These are phyloP conservation scores for Claviceps cyperi DNA, from an alignment of 2,329 filamentous ascomycete genomes.

Conservation along the genomic window DNA sequence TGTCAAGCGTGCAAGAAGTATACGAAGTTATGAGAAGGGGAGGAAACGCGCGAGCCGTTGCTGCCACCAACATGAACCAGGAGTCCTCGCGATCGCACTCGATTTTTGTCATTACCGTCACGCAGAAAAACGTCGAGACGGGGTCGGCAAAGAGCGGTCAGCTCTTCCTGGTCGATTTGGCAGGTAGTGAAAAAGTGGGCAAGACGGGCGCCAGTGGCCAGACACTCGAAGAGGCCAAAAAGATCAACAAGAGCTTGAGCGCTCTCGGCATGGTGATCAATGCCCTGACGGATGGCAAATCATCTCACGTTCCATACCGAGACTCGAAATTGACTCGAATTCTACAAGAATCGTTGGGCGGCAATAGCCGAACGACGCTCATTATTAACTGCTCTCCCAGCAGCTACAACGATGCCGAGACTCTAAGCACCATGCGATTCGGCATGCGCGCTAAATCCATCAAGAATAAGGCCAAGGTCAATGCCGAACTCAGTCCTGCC, in stretches of 20 bases:
- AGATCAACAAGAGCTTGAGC: constrained; percentile 99
- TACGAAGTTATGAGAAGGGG: constrained; percentile 94
- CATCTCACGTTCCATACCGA: constrained; percentile 87
- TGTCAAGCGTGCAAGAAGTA: constrained; percentile 87
- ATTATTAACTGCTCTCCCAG: constrained; percentile 99
- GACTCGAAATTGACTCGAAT: constrained; percentile 97
- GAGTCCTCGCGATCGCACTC: constrained; percentile 97
- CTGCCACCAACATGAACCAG: constrained; percentile 97
- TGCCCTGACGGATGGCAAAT: constrained; percentile 90
- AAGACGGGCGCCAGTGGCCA: constrained; percentile 97
- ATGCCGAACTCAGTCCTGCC: constrained; percentile 87
- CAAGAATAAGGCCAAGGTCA: constrained; percentile 99
- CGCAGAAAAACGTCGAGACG: constrained; percentile 94
- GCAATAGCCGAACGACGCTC: constrained; percentile 94
- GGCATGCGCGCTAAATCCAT: constrained; percentile 95
- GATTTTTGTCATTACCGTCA: constrained; percentile 93
- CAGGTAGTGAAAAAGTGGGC: constrained; percentile 94
- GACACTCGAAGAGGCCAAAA: constrained; percentile 95
- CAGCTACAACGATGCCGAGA: constrained; percentile 95
- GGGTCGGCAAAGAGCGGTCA: constrained; percentile 93
- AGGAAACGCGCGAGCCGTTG: constrained; percentile 77
- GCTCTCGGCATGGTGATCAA: constrained; percentile 99
- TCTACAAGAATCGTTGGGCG: constrained; percentile 89
- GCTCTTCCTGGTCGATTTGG: constrained; percentile 93
- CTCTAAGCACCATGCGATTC: constrained; percentile 79